These are phyloP conservation scores for Candida montana DNA, from an alignment of 805 yeast genomes.

Conservation along the genomic window DNA sequence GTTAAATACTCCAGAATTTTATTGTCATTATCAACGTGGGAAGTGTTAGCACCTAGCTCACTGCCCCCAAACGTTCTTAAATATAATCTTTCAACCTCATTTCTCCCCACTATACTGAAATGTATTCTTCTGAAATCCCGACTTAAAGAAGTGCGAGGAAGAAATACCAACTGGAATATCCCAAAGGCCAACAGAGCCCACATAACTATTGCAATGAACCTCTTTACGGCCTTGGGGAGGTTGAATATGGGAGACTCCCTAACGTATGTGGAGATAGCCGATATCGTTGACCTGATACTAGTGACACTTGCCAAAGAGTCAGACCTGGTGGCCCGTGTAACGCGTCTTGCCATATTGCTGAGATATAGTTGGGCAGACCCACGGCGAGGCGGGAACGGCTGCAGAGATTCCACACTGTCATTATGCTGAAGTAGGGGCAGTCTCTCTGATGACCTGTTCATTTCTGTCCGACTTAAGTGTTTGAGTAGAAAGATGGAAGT, in stretches of 20 bases:
- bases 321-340: constrained; percentile 1
- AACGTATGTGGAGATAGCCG: constrained; percentile 19
- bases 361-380: neutral
- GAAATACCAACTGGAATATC: constrained; percentile 58
- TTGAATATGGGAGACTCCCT: constrained; percentile 16
- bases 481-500: too few relatives aligned
- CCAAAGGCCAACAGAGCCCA: constrained; percentile 24
- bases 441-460: neutral
- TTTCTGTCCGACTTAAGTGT: too few relatives aligned
- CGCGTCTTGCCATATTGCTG: neutral
- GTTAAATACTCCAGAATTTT: constrained; percentile 14
- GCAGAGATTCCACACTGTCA: neutral
- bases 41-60: constrained; percentile 21
- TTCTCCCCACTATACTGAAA: constrained; percentile 55
- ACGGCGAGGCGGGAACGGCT: neutral
- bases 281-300: constrained; percentile 12
- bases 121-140: constrained; percentile 77
- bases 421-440: neutral
- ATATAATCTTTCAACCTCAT: constrained; percentile 64
- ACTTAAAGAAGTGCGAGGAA: constrained; percentile 79
- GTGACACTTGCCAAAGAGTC: constrained; percentile 6
- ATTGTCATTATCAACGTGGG: neutral
- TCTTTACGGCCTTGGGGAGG: constrained; percentile 14
- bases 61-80: constrained; percentile 34
- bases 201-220: constrained; percentile 18